Conservation (phyloP, 2,329 filamentous ascomycete genomes). For the Alternaria arbusti region DNA sequence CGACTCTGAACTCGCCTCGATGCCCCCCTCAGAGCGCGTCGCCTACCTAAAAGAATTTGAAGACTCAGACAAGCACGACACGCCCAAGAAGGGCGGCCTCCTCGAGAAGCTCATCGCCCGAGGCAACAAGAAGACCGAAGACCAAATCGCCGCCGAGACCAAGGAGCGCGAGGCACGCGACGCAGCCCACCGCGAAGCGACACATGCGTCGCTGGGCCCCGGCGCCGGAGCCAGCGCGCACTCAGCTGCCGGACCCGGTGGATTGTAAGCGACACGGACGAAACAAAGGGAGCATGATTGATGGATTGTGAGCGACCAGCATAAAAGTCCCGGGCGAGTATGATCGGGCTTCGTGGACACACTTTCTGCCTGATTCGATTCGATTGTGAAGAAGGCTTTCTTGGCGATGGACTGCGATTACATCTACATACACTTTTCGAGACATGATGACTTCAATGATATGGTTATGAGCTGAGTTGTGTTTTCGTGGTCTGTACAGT, state of each 20-base stretch:
- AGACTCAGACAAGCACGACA: slow-evolving; percentile 40
- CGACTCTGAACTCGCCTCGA: slow-evolving; percentile 43
- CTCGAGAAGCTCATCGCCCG: slow-evolving; percentile 43
- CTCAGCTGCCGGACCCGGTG: slow-evolving; percentile 21
- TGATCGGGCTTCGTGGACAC: neutral
- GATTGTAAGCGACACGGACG: slow-evolving; percentile 4
- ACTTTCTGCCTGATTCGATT: neutral
- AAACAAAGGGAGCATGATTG: neutral
- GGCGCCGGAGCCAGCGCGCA: slow-evolving; percentile 24
- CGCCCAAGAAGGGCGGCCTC: slow-evolving; percentile 41
- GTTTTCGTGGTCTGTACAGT: neutral
- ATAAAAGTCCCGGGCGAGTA: neutral
- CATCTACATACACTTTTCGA: slow-evolving; percentile 2
- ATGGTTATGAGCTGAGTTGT: neutral
- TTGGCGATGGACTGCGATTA: slow-evolving; percentile 7
- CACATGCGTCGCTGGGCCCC: slow-evolving; percentile 18
- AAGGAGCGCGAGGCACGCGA: slow-evolving; percentile 27
- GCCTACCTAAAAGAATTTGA: slow-evolving; percentile 46
- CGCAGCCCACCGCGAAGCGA: slow-evolving; percentile 16
- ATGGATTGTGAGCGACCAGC: neutral
- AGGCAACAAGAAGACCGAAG: slow-evolving; percentile 46
- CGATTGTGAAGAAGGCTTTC: slow-evolving; percentile 1
- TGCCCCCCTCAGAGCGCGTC: slow-evolving; percentile 42
- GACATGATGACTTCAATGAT: slow-evolving; percentile 6
- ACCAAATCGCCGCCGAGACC: slow-evolving; percentile 37